Evolutionary conservation across 257 asterid genomes (phyloP).

Genomic region (Fraxinus anomala): DNA sequence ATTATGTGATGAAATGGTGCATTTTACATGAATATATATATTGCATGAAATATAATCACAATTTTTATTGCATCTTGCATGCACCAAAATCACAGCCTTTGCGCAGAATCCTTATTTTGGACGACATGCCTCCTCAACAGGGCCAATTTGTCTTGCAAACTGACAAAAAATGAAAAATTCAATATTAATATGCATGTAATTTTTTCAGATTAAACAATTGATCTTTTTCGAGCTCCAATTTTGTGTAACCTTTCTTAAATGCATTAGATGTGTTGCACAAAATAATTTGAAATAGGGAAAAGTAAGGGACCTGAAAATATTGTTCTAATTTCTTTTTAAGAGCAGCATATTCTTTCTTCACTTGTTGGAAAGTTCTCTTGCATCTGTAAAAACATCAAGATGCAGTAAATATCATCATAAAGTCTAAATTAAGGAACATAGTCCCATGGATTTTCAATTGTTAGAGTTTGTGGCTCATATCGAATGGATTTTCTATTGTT

Average conservation of each 20-base stretch:
- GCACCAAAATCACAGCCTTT: not conserved
- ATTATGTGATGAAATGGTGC: slow-evolving; percentile 17
- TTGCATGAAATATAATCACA: no score
- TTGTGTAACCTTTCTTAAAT: not conserved
- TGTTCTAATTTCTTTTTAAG: slow-evolving; percentile 69
- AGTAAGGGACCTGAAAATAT: slow-evolving; percentile 66
- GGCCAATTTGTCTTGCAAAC: slow-evolving; percentile 65
- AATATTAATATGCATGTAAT: no score
- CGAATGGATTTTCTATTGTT: not conserved
- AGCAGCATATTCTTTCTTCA: slow-evolving; percentile 68
- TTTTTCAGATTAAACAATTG: not conserved
- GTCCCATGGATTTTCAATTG: not conserved
- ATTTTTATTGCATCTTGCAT: not conserved
- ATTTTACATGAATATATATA: slow-evolving; percentile 4
- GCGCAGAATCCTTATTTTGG: slow-evolving; percentile 32
- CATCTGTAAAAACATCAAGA: slow-evolving; percentile 45
- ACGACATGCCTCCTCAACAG: slow-evolving; percentile 53
- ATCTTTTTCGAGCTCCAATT: not conserved
- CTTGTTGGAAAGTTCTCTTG: slow-evolving; percentile 63
- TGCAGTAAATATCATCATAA: not conserved
- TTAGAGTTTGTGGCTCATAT: no score
- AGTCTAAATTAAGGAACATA: not conserved
- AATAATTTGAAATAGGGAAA: not conserved
- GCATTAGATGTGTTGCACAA: not conserved
- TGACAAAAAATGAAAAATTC: slow-evolving; percentile 17